phyloP scores from a whole-genome alignment of 495 filamentous ascomycete genomes.

The Daldinia childiae region DNA sequence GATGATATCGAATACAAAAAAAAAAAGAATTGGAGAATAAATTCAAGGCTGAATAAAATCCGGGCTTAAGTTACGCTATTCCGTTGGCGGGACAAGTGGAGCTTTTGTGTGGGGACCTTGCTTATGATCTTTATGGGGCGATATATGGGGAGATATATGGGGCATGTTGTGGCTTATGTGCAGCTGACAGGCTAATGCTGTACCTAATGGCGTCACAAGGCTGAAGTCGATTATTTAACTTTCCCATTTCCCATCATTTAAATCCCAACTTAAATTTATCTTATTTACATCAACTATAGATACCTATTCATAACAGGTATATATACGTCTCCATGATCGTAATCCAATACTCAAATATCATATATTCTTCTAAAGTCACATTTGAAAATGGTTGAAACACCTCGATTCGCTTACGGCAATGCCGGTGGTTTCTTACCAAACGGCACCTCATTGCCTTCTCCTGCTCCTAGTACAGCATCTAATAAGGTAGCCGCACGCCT shows the following conservation, averaged over 20 bases:
- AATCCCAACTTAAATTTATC: background rate
- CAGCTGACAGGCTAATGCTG: constrained; percentile 12
- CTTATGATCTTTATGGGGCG: background rate
- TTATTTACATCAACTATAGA: background rate
- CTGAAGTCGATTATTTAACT: background rate
- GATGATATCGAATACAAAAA: background rate
- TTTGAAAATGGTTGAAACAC: constrained; percentile 52
- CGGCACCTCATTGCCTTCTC: constrained; percentile 59
- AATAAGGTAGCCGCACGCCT: constrained; percentile 56
- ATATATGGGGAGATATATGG: background rate
- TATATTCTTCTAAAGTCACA: background rate
- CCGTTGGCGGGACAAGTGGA: background rate
- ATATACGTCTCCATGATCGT: constrained; percentile 17
- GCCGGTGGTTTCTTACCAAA: constrained; percentile 61
- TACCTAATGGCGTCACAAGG: constrained; percentile 32
- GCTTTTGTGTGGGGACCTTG: background rate
- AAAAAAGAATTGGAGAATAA: constrained; percentile 19
- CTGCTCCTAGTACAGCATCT: constrained; percentile 64
- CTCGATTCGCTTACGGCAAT: constrained; percentile 11
- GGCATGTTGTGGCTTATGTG: constrained; percentile 3
- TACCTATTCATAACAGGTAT: background rate
- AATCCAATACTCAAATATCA: background rate
- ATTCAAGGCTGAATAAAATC: constrained; percentile 8
- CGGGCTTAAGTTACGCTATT: background rate
- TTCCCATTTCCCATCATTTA: background rate